phyloP scores from a whole-genome alignment of 2,329 filamentous ascomycete species.

The Penicillium sp. region DNA sequence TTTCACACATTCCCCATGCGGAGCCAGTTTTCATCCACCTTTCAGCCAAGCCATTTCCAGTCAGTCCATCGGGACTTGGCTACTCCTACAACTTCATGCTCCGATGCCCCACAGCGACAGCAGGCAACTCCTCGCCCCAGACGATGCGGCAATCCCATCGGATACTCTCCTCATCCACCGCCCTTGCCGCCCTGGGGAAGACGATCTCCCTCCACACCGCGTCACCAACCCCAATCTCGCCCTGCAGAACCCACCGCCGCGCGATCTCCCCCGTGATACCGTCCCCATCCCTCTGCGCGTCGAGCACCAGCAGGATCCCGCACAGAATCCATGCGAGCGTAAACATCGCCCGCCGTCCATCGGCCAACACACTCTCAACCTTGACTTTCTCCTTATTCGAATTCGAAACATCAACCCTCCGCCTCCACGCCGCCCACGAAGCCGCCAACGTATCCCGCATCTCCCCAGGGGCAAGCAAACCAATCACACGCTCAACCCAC shows the following conservation, averaged over 20 bases:
- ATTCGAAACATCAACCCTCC: background rate
- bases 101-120: conserved; percentile 13
- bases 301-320: conserved; percentile 42
- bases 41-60: too few species aligned
- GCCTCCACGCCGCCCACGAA: conserved; percentile 5
- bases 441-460: background rate
- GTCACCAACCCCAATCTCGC: conserved; percentile 26
- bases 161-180: conserved; percentile 19
- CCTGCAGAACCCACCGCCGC: conserved; percentile 40
- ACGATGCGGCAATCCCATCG: conserved; percentile 39
- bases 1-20: too few species aligned
- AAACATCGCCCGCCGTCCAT: conserved; percentile 38
- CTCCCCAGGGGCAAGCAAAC: background rate
- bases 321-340: conserved; percentile 43
- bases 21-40: too few species aligned
- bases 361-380: conserved; percentile 24
- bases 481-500: conserved; percentile 13
- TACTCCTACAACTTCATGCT: conserved; percentile 11
- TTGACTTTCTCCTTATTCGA: background rate
- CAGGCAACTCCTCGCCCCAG: conserved; percentile 14
- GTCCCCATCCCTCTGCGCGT: conserved; percentile 42
- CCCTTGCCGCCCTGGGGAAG: conserved; percentile 8
- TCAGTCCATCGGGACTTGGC: too few species aligned
- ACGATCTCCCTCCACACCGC: conserved; percentile 31
- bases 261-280: conserved; percentile 40